Evolutionary conservation across 2,329 filamentous ascomycete species (phyloP).

Genomic region (Pseudogymnoascus sp.): DNA sequence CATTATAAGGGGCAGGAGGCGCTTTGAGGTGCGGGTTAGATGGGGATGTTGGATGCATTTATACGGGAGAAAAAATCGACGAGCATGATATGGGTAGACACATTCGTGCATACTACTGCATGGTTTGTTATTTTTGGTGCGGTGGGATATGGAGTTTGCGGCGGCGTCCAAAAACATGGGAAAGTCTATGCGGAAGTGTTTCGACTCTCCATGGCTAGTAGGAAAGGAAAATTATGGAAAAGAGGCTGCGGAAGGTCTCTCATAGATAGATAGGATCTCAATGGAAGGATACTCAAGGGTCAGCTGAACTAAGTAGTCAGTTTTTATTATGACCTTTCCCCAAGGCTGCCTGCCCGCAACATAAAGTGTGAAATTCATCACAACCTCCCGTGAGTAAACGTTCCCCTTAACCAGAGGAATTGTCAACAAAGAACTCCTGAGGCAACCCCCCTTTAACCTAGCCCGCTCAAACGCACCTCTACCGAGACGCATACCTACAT

Average conservation of each 20-base stretch:
- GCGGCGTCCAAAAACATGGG: neutral
- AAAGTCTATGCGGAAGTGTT: neutral
- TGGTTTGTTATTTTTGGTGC: neutral
- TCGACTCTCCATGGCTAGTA: neutral
- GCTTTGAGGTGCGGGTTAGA: neutral
- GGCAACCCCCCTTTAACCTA: neutral
- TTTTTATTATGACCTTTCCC: neutral
- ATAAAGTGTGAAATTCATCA: neutral
- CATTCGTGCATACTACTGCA: neutral
- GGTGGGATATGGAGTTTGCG: neutral
- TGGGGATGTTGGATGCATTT: neutral
- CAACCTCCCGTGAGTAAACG: neutral
- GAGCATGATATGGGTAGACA: neutral
- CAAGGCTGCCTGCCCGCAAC: neutral
- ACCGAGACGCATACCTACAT: neutral
- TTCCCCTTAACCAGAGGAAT: neutral
- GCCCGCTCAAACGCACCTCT: neutral
- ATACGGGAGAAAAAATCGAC: neutral
- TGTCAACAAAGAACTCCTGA: neutral
- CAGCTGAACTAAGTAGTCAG: neutral
- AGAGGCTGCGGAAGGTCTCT: neutral
- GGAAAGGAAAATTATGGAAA: neutral
- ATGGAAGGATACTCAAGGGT: neutral
- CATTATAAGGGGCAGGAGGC: conserved; percentile 52
- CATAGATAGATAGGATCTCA: neutral